Evolutionary conservation across 2,329 filamentous ascomycete species (phyloP).

Genomic region (Fusarium continuum): DNA sequence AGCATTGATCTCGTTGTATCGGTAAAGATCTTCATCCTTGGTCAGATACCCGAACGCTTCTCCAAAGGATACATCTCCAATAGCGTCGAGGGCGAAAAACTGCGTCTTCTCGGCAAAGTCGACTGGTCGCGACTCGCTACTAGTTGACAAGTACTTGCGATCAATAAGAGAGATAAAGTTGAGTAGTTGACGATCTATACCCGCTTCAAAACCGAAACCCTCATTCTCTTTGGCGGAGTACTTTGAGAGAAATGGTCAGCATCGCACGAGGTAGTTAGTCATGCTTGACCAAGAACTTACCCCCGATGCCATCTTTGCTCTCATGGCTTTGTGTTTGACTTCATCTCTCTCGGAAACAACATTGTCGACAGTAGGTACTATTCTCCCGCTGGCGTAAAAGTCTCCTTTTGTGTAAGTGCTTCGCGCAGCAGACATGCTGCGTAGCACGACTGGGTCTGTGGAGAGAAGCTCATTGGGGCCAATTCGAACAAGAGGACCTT

Average conservation of each 20-base stretch:
- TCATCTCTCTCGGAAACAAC: slow-evolving; percentile 62
- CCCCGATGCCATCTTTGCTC: slow-evolving; percentile 56
- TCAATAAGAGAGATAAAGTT: slow-evolving; percentile 57
- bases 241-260: slow-evolving; percentile 42
- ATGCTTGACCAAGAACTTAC: slow-evolving; percentile 43
- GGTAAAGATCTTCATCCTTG: slow-evolving; percentile 58
- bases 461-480: slow-evolving; percentile 55
- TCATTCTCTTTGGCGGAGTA: slow-evolving; percentile 62
- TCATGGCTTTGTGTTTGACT: slow-evolving; percentile 54
- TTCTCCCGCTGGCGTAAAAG: slow-evolving; percentile 60
- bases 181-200: slow-evolving; percentile 52
- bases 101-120: slow-evolving; percentile 61
- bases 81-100: slow-evolving; percentile 64
- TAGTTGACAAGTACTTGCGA: slow-evolving; percentile 56
- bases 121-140: slow-evolving; percentile 48
- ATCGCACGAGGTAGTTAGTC: no score
- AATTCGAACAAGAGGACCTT: slow-evolving; percentile 52
- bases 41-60: slow-evolving; percentile 60
- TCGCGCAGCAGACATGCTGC: slow-evolving; percentile 50
- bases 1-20: slow-evolving; percentile 56
- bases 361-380: slow-evolving; percentile 64
- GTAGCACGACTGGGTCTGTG: slow-evolving; percentile 51
- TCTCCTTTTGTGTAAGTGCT: slow-evolving; percentile 49
- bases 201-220: slow-evolving; percentile 52
- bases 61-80: slow-evolving; percentile 63